These are phyloP conservation scores for Cenococcum geophilum DNA, from an alignment of 495 filamentous ascomycete species.

Conservation along the genomic window DNA sequence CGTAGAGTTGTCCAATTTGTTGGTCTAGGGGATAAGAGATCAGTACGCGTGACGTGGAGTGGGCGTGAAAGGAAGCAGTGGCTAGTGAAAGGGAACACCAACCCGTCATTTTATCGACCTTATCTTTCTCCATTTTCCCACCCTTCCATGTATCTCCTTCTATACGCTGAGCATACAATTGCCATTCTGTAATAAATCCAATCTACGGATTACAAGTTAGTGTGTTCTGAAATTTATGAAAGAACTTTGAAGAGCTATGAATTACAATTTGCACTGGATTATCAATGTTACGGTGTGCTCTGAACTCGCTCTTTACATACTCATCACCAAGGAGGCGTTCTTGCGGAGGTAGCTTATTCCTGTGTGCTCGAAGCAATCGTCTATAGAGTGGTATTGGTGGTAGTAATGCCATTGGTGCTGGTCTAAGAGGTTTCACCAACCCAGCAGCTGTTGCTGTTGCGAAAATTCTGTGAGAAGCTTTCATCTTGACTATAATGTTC, in stretches of 20 bases:
- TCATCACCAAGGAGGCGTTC: slow-evolving; percentile 80
- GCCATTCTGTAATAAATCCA: slow-evolving; percentile 95
- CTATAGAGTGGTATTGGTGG: slow-evolving; percentile 90
- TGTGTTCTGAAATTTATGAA: background rate
- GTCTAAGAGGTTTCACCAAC: slow-evolving; percentile 47
- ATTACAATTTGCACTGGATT: slow-evolving; percentile 88
- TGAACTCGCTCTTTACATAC: slow-evolving; percentile 88
- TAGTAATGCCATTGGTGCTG: slow-evolving; percentile 67
- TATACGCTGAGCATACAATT: slow-evolving; percentile 82
- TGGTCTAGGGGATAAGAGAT: slow-evolving; percentile 56
- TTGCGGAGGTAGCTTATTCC: slow-evolving; percentile 63
- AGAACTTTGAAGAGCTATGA: slow-evolving; percentile 2
- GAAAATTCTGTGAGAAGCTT: slow-evolving; percentile 9
- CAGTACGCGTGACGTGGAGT: background rate
- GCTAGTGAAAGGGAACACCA: slow-evolving; percentile 33
- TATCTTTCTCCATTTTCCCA: slow-evolving; percentile 66
- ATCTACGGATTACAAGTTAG: slow-evolving; percentile 49
- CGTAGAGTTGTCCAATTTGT: slow-evolving; percentile 87
- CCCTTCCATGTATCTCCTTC: slow-evolving; percentile 80
- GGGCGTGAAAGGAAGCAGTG: background rate
- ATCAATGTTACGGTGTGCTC: slow-evolving; percentile 71
- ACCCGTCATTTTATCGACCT: slow-evolving; percentile 95
- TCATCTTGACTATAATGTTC: slow-evolving; percentile 16
- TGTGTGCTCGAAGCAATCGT: slow-evolving; percentile 76
- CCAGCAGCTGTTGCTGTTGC: slow-evolving; percentile 22